phyloP scores from a whole-genome alignment of 257 asterid genomes.

The Penstemon davidsonii region DNA sequence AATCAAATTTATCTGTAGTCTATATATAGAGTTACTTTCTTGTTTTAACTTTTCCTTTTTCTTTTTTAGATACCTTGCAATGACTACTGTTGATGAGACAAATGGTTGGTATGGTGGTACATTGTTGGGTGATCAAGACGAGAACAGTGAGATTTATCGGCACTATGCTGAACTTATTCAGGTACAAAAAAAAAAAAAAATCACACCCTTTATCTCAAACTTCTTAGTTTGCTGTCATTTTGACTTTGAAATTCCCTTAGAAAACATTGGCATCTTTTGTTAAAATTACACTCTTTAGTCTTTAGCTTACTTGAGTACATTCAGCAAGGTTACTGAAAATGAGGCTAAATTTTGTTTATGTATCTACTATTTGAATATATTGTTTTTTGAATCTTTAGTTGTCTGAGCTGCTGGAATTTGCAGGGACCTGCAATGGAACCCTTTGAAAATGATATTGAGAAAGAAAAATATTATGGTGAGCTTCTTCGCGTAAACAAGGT shows the following conservation, averaged over 20 bases:
- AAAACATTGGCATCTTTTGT: neutral
- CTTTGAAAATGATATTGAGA: constrained; percentile 65
- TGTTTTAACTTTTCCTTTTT: constrained; percentile 1
- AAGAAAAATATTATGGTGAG: constrained; percentile 67
- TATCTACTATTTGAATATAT: neutral
- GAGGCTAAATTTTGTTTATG: too few relatives aligned
- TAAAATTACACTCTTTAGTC: neutral
- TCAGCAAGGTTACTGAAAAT: neutral
- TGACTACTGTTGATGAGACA: constrained; percentile 77
- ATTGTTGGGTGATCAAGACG: constrained; percentile 89
- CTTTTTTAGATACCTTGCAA: constrained; percentile 67
- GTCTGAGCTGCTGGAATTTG: constrained; percentile 16
- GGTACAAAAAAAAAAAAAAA: constrained; percentile 39
- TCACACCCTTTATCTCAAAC: constrained; percentile 6
- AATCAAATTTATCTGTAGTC: neutral
- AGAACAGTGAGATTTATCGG: constrained; percentile 70
- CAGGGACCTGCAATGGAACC: constrained; percentile 92
- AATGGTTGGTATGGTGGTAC: constrained; percentile 98
- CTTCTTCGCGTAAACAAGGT: constrained; percentile 54
- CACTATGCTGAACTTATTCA: constrained; percentile 94
- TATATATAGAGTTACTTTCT: neutral
- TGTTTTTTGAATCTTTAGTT: neutral
- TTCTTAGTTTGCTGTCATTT: neutral
- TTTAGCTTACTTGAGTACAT: neutral
- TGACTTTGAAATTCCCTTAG: neutral